phyloP scores from a whole-genome alignment of 2,329 filamentous ascomycete genomes.

The Aspergillus calidoustus region DNA sequence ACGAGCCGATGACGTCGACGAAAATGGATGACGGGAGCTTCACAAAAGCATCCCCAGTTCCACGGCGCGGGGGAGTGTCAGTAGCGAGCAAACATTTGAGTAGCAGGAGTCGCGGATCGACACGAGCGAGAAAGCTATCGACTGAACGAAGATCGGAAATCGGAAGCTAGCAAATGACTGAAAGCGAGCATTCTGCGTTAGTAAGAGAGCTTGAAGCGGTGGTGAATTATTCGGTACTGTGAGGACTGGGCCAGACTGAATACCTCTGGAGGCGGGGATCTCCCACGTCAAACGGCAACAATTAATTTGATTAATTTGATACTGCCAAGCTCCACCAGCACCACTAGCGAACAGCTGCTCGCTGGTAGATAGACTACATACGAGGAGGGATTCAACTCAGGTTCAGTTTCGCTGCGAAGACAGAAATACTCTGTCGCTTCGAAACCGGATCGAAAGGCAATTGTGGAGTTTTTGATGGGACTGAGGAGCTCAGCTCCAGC shows the following conservation, averaged over 20 bases:
- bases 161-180: conserved; percentile 10
- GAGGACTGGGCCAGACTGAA: conserved; percentile 16
- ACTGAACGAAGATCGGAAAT: conserved; percentile 3
- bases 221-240: conserved; percentile 4
- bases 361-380: background rate
- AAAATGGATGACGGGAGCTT: conserved; percentile 37
- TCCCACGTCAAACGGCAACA: conserved; percentile 36
- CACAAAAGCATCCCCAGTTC: conserved; percentile 25
- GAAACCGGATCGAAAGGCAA: background rate
- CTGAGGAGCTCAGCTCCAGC: background rate
- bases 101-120: conserved; percentile 1
- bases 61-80: conserved; percentile 22
- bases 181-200: conserved; percentile 15
- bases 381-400: background rate
- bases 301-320: conserved; percentile 23
- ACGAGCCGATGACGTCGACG: conserved; percentile 45
- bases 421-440: background rate
- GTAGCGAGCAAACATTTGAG: conserved; percentile 20
- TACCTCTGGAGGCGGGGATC: conserved; percentile 36
- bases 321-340: conserved; percentile 37
- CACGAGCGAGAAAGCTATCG: conserved; percentile 2
- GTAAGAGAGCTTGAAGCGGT: conserved; percentile 9
- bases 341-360: conserved; percentile 4
- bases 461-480: conserved; percentile 2
- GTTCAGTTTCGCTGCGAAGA: background rate